Evolutionary conservation across 1,139 yeast genomes (phyloP).

Genomic region (Eremothecium coryli): DNA sequence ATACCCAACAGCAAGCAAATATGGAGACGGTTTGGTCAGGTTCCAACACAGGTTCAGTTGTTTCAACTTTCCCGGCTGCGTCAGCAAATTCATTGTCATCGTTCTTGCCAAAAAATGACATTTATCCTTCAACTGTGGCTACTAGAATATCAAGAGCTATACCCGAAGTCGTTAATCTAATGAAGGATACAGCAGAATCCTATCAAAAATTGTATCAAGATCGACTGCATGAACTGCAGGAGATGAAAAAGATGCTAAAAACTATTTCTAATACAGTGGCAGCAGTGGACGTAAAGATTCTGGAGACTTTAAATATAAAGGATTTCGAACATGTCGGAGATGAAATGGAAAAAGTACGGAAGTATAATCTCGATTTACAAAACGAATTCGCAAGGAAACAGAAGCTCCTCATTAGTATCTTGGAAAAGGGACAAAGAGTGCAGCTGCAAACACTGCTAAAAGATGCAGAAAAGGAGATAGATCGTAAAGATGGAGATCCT

Average conservation of each 20-base stretch:
- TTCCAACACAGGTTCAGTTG: constrained; percentile 9
- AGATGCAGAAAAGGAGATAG: constrained; percentile 34
- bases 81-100: constrained; percentile 14
- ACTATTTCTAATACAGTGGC: constrained; percentile 19
- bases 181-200: constrained; percentile 46
- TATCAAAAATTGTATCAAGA: constrained; percentile 30
- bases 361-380: constrained; percentile 32
- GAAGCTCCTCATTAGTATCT: constrained; percentile 32
- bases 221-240: constrained; percentile 16
- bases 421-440: constrained; percentile 50
- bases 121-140: constrained; percentile 29
- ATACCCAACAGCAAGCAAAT: constrained; percentile 4
- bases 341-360: constrained; percentile 34
- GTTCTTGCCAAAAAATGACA: constrained; percentile 11
- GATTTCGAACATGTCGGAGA: constrained; percentile 39
- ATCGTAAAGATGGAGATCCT: constrained; percentile 15
- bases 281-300: constrained; percentile 15
- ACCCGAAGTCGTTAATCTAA: constrained; percentile 22
- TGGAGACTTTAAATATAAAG: constrained; percentile 36
- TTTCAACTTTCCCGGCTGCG: constrained; percentile 7
- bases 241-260: constrained; percentile 18
- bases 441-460: constrained; percentile 42
- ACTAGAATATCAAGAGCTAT: constrained; percentile 24
- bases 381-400: constrained; percentile 24
- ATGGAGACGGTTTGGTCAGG: constrained; percentile 7